phyloP scores from a whole-genome alignment of 345 rosid species.

The Eucalyptus decipiens region DNA sequence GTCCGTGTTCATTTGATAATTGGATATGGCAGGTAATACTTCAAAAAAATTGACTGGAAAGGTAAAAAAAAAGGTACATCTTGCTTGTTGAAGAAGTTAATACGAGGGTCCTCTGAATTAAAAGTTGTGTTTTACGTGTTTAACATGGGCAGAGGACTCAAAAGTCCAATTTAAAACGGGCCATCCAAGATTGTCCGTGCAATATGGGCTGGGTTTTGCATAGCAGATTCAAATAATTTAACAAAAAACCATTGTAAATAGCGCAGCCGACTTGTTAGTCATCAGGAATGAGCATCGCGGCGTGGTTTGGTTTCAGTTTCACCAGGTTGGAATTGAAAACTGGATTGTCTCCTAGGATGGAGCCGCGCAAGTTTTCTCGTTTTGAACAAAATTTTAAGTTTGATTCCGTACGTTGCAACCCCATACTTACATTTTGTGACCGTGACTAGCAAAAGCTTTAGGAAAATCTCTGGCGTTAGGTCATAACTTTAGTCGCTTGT shows the following conservation, averaged over 20 bases:
- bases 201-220: background rate
- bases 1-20: background rate
- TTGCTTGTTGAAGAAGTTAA: background rate
- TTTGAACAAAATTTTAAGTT: background rate
- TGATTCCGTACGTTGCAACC: background rate
- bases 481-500: fast-evolving
- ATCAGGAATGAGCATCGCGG: background rate
- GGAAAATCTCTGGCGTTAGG: background rate
- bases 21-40: background rate
- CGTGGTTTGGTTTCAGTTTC: background rate
- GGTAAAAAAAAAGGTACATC: fast-evolving
- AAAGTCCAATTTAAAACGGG: background rate
- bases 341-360: background rate
- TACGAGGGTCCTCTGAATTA: background rate
- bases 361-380: background rate
- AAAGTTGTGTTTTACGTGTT: background rate
- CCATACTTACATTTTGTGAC: background rate
- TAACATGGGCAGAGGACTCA: background rate
- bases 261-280: background rate
- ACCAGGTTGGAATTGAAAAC: background rate
- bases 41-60: background rate
- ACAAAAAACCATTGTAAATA: background rate
- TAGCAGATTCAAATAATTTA: background rate
- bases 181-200: background rate
- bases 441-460: background rate